Percentiles rank a stretch among this genome's conserved stretches.
These are phyloP conservation scores for Penicillium sp. DNA, from an alignment of 2,329 filamentous ascomycete species.

Conservation along the genomic window DNA sequence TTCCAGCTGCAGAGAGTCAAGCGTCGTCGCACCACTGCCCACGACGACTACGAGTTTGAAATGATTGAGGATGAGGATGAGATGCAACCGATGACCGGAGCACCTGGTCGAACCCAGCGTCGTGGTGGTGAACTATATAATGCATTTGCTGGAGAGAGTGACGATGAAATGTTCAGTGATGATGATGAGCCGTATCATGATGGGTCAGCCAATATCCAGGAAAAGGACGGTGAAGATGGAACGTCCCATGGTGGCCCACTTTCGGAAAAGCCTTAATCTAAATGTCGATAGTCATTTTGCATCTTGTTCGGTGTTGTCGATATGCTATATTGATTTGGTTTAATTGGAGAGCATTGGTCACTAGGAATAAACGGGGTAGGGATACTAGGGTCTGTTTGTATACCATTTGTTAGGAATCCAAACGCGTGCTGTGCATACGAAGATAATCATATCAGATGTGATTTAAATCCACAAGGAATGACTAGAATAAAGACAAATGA, in stretches of 20 bases:
- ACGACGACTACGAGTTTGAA: constrained; percentile 91
- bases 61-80: constrained; percentile 80
- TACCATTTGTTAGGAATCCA: constrained; percentile 4
- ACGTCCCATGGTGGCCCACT: constrained; percentile 10
- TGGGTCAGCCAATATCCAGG: constrained; percentile 21
- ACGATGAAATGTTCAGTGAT: constrained; percentile 62
- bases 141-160: constrained; percentile 91
- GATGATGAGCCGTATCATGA: constrained; percentile 40
- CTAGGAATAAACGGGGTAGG: constrained; percentile 9
- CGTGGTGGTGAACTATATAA: constrained; percentile 89
- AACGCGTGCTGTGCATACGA: constrained; percentile 8
- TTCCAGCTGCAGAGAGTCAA: constrained; percentile 76
- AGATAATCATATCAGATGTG: not conserved
- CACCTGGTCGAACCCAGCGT: constrained; percentile 52
- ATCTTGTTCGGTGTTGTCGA: constrained; percentile 14
- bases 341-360: not conserved
- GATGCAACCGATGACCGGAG: constrained; percentile 44
- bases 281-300: constrained; percentile 16
- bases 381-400: constrained; percentile 12
- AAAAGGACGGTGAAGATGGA: constrained; percentile 20
- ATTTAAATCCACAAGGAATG: not conserved
- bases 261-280: constrained; percentile 16
- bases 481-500: not conserved
- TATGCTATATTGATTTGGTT: constrained; percentile 14
- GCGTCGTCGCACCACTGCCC: constrained; percentile 68